Conservation (phyloP, 305 asterid species). For the Lippia alba region DNA sequence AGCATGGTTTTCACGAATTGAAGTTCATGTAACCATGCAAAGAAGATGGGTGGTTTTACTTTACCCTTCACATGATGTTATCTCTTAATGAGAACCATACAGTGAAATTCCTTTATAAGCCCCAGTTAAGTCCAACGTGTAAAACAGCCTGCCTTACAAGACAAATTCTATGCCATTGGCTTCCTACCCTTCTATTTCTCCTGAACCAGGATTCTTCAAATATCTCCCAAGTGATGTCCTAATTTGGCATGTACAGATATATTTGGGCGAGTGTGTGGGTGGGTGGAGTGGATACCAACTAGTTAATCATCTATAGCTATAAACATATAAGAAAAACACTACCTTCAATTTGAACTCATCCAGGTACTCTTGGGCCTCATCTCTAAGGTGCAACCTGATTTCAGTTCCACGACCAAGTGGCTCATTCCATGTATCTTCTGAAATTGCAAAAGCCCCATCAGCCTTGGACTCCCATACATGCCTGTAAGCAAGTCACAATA, state of each 20-base stretch:
- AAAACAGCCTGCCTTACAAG: not conserved
- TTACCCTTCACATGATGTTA: too few species aligned
- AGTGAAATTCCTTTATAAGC: not conserved
- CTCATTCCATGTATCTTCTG: constrained; percentile 84
- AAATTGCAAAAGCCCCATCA: constrained; percentile 90
- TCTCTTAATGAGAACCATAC: not conserved
- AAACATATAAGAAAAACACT: constrained; percentile 4
- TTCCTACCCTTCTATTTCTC: not conserved
- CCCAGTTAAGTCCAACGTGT: not conserved
- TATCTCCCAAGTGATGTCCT: constrained; percentile 2
- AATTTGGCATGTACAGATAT: too few species aligned
- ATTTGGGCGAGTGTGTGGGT: too few species aligned
- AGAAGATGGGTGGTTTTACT: not conserved
- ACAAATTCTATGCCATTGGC: not conserved
- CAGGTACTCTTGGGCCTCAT: constrained; percentile 85
- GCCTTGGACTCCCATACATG: constrained; percentile 91
- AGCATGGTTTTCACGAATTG: not conserved
- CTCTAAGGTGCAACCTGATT: constrained; percentile 80
- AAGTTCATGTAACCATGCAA: not conserved
- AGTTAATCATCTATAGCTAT: not conserved
- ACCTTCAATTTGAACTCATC: constrained; percentile 82
- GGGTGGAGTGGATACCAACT: too few species aligned
- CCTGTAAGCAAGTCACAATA: constrained; percentile 46
- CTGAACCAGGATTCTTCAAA: not conserved
- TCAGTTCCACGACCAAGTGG: constrained; percentile 93